Evolutionary conservation across 768 basidiomycete species (phyloP), one percentile per base, ranked within the genome.

Genomic region (Hygrophorus pudorinus): DNA sequence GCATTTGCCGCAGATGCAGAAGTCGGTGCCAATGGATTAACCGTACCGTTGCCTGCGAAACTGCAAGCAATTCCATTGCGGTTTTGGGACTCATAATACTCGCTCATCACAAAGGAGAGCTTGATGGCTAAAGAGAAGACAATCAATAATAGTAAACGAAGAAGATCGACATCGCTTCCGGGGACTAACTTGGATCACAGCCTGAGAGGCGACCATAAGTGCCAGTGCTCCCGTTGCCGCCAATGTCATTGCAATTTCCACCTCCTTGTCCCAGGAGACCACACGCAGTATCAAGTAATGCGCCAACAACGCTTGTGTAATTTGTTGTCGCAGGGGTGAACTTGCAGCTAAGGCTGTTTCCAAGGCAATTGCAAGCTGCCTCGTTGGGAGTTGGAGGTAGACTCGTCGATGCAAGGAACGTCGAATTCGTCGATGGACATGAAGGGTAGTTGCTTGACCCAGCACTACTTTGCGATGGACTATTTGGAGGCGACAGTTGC

Each of bases 341-440:
- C 50, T 67, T 70, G 60, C 92, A 96, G 51, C 77, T 74, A 43
- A 93, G 70, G 16, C 70, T 70, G 42, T 62, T 64, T 59, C 78
- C 70, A 53, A 93, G 56, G 59, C 92, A 96, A 44, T 71, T 63
- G 63, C 92, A 96, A n/a, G 81, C 82, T 18, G 70, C 62, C 41
- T 81, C 72, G 58, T 87, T 81, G 2, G 92, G 92, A 4, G 92
- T 96, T 0, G 83, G 79, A 13, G 92, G 92, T 28, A 94, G 66
- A 8, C 68, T 78, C 1, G 70, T 71, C 5, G 80, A 79, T 28
- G 82, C 87, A 35, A 76, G 62, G 60, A 83, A 76, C 2, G 66
- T 70, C n/a, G 68, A 58, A 50, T 73, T 79, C 47, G 73, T 57
- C 13, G 72, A 48, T 12, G 88, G 83, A 65, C 91, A 96, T 33